These are phyloP conservation scores for Collybia nuda DNA, from an alignment of 768 basidiomycete genomes.

Conservation along the genomic window DNA sequence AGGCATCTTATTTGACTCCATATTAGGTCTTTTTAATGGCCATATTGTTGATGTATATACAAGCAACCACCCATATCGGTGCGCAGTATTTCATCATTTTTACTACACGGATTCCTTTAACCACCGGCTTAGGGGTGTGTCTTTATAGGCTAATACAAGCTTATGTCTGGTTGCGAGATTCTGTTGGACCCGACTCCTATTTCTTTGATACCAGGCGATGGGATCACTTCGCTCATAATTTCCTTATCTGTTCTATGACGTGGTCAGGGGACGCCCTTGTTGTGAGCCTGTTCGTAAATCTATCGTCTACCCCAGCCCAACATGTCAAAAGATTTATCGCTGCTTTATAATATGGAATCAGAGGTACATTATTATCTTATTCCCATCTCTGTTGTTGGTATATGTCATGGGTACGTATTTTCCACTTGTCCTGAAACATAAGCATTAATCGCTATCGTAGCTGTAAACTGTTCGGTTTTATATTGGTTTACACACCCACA, in stretches of 20 bases:
- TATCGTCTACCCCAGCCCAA: no score
- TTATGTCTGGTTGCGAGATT: slow-evolving; percentile 17
- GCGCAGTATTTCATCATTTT: not conserved
- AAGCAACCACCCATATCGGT: slow-evolving; percentile 24
- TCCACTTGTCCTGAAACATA: not conserved
- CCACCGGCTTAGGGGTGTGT: slow-evolving; percentile 1
- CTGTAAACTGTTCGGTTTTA: slow-evolving; percentile 11
- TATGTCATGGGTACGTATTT: slow-evolving; percentile 14
- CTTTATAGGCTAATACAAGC: slow-evolving; percentile 22
- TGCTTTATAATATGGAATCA: slow-evolving; percentile 24
- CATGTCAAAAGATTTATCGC: slow-evolving; percentile 16
- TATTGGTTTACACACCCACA: slow-evolving; percentile 19
- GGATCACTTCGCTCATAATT: slow-evolving; percentile 22
- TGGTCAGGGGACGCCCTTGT: slow-evolving; percentile 28
- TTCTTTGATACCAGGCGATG: slow-evolving; percentile 21
- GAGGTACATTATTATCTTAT: slow-evolving; percentile 16
- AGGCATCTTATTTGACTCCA: not conserved
- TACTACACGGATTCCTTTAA: not conserved
- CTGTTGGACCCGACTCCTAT: slow-evolving; percentile 14
- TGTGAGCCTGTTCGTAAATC: not conserved
- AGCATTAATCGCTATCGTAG: no score
- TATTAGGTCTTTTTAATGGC: slow-evolving; percentile 20
- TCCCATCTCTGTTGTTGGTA: slow-evolving; percentile 17
- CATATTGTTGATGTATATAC: slow-evolving; percentile 21
- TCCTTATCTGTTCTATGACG: slow-evolving; percentile 22